Conservation (phyloP, 805 yeast genomes). For the Scheffersomyces ergatensis region DNA sequence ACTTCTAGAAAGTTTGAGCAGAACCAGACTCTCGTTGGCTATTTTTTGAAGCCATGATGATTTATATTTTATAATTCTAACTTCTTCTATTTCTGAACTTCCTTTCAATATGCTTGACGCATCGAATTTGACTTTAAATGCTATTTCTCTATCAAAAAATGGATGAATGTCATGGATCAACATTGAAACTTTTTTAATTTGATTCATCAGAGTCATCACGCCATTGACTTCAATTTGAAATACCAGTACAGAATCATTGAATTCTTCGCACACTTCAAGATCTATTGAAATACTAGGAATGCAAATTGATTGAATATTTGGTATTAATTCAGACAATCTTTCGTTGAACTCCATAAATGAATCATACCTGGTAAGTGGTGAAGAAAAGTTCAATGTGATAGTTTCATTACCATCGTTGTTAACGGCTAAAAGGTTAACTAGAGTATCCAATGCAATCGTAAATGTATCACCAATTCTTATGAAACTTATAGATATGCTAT, state of each 20-base stretch:
- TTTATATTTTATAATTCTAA: not conserved
- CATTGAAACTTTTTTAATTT: constrained; percentile 6
- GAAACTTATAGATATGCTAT: constrained; percentile 19
- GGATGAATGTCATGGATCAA: constrained; percentile 13
- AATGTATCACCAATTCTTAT: constrained; percentile 20
- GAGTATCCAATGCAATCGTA: not conserved
- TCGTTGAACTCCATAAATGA: constrained; percentile 14
- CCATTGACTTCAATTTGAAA: constrained; percentile 23
- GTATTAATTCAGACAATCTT: constrained; percentile 10
- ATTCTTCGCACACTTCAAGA: constrained; percentile 11
- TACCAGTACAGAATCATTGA: constrained; percentile 9
- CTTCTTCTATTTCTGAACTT: not conserved
- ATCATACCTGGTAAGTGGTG: constrained; percentile 10
- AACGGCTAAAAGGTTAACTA: not conserved
- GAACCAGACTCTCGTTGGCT: not conserved
- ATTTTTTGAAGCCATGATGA: not conserved
- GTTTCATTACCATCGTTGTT: not conserved
- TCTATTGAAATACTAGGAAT: constrained; percentile 20
- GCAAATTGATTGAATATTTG: constrained; percentile 15
- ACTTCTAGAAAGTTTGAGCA: not conserved
- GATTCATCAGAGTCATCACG: constrained; percentile 9
- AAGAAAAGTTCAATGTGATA: not conserved
- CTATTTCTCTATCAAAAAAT: constrained; percentile 11
- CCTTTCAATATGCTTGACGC: not conserved
- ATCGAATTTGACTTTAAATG: constrained; percentile 9